Evolutionary conservation across 176 grass and related monocot genomes (phyloP), one percentile per base, ranked within the genome.

Genomic region (Carex pumila): DNA sequence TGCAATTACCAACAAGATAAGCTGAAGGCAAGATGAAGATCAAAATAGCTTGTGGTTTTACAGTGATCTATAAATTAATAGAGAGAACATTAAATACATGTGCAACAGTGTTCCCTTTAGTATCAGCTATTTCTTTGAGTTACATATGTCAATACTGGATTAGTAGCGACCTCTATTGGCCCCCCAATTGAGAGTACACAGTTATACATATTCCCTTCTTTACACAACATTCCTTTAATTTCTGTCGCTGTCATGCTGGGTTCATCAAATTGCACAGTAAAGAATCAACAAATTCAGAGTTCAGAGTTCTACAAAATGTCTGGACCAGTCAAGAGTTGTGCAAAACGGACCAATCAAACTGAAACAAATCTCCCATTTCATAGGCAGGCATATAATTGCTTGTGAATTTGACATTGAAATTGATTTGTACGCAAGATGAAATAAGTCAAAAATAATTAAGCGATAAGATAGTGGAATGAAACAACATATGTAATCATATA

Each of bases 71-170:
- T 69, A 12, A 1, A 32, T 30, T 32, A 7, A 69, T 32, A 69
- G 12, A 69, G 25, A 12, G 0, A 69, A 69, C 3, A 73, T 19
- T 8, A 49, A 73, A 3, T 60, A 94, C 89, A 83, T 91, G 92
- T 61, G 87, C 87, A 57, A 86, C 78, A 67, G 82, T 91, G 61
- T 89, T 94, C 10, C 89, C 92, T 79, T 82, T 89, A 25, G 85
- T 65, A 71, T 47, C 64, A 10, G 74, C 87, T 76, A 91, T 91
- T 56, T 89, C 85, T 53, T 91, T 56, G 50, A 94, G 80, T 66
- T 88, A 69, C 13, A 32, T 78, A 94, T 12, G 87, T 66, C 18
- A 82, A 59, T 8, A 92, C 85, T 64, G 75, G 55, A 66, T 89
- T 88, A 18, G 81, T 18, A 55, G 62, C 32, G 2, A 17, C 50